Evolutionary conservation across 108 stramenopile species (phyloP).

Genomic region (Licmophora abbreviata): DNA sequence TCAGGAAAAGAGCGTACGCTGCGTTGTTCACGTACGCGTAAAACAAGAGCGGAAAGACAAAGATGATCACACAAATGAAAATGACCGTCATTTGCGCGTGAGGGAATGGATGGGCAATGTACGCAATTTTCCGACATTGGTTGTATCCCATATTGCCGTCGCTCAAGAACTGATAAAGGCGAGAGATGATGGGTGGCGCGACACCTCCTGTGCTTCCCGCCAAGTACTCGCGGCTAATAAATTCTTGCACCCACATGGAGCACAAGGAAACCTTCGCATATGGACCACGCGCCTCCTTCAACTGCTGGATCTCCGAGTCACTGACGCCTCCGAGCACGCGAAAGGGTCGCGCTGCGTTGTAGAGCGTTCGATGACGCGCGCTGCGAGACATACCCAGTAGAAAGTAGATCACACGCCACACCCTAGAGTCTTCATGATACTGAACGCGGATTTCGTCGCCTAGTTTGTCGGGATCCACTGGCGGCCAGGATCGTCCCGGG

Average conservation of each 20-base stretch:
- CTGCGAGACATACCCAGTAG: slow-evolving; percentile 43
- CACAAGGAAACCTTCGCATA: slow-evolving; percentile 56
- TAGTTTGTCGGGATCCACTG: slow-evolving; percentile 43
- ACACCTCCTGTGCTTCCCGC: slow-evolving; percentile 45
- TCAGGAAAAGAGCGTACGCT: slow-evolving; percentile 37
- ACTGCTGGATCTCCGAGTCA: slow-evolving; percentile 39
- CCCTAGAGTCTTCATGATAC: too few species aligned
- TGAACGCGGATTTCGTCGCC: not conserved
- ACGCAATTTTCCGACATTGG: slow-evolving; percentile 69
- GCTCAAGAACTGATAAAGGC: slow-evolving; percentile 47
- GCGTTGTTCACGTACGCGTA: slow-evolving; percentile 30
- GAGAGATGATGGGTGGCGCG: slow-evolving; percentile 51
- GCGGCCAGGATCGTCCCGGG: slow-evolving; percentile 55
- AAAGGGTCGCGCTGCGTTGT: slow-evolving; percentile 67
- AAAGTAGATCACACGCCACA: slow-evolving; percentile 29
- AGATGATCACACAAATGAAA: slow-evolving; percentile 36
- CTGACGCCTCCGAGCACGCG: slow-evolving; percentile 69
- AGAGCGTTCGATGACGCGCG: slow-evolving; percentile 30
- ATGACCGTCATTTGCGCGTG: slow-evolving; percentile 53
- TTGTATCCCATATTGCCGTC: slow-evolving; percentile 68
- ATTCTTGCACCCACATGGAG: slow-evolving; percentile 66
- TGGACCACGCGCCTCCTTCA: slow-evolving; percentile 58
- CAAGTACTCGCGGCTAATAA: slow-evolving; percentile 60
- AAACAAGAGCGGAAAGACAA: slow-evolving; percentile 56
- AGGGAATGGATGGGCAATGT: slow-evolving; percentile 73